Conservation (phyloP, 768 basidiomycete genomes). For the Xanthoconium purpureum region DNA sequence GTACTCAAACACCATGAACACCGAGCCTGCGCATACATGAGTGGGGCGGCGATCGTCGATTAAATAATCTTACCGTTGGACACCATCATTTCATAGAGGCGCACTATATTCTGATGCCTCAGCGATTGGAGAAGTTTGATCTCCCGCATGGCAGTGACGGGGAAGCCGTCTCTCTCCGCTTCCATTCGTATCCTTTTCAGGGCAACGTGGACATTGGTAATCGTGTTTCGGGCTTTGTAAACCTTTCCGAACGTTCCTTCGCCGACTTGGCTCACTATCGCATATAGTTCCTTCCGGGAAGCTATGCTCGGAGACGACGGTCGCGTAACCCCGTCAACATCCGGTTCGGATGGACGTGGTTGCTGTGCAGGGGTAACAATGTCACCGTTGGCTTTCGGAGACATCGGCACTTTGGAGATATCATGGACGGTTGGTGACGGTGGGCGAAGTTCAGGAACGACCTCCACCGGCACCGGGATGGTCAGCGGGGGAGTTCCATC, state of each 20-base stretch:
- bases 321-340: constrained; percentile 25
- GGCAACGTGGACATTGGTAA: constrained; percentile 77
- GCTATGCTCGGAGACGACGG: constrained; percentile 27
- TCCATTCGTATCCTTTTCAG: constrained; percentile 98
- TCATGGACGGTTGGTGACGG: constrained; percentile 21
- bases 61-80: constrained; percentile 67
- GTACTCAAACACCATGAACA: constrained; percentile 99
- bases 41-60: background rate
- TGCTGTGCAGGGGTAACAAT: constrained; percentile 20
- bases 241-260: constrained; percentile 99
- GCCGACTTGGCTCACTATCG: constrained; percentile 89
- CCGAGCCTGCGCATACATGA: constrained; percentile 59
- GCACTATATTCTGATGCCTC: constrained; percentile 85
- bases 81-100: constrained; percentile 97
- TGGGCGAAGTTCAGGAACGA: constrained; percentile 11
- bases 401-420: constrained; percentile 16
- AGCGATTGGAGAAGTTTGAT: constrained; percentile 95
- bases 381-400: constrained; percentile 27
- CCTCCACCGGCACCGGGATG: constrained; percentile 4
- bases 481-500: constrained; percentile 17
- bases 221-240: constrained; percentile 86
- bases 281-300: constrained; percentile 62
- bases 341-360: constrained; percentile 21
- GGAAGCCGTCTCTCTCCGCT: constrained; percentile 94
- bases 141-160: constrained; percentile 98